A percentile compares a stretch with the other conserved stretches of the same genome.
These are phyloP conservation scores for Xylariaceae sp. DNA, from an alignment of 2,329 filamentous ascomycete species.

Conservation along the genomic window DNA sequence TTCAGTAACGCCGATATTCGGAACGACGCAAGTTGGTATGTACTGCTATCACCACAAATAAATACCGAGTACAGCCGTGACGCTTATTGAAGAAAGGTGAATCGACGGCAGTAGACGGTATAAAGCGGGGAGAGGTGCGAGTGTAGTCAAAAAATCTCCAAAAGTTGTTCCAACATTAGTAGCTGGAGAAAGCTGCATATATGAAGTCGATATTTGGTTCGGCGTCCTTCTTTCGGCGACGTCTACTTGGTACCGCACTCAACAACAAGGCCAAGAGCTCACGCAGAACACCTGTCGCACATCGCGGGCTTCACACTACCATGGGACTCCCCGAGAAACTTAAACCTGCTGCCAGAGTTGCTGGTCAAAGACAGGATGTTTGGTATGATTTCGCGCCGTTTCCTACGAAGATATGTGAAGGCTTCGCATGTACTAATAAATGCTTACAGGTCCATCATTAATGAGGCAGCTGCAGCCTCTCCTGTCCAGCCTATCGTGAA, in stretches of 20 bases:
- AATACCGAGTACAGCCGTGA: too few species aligned
- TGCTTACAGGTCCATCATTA: conserved; percentile 56
- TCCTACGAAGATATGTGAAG: not conserved
- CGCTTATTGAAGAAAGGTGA: too few species aligned
- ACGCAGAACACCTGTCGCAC: not conserved
- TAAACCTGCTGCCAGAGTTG: conserved; percentile 48
- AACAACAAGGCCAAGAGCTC: not conserved
- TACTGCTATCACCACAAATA: too few species aligned
- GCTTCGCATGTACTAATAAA: conserved; percentile 10
- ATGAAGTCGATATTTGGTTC: not conserved
- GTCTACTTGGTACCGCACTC: conserved; percentile 2
- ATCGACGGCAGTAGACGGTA: too few species aligned
- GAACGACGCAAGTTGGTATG: too few species aligned
- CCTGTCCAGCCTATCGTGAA: conserved; percentile 63
- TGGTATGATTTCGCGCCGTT: conserved; percentile 37
- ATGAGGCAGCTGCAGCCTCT: conserved; percentile 60
- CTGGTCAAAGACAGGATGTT: conserved; percentile 49
- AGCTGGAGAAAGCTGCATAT: too few species aligned
- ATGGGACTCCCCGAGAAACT: conserved; percentile 45
- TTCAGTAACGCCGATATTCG: too few species aligned
- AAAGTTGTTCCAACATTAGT: too few species aligned
- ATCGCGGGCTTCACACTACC: conserved; percentile 27
- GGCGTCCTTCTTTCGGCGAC: conserved; percentile 3
- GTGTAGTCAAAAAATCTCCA: too few species aligned
- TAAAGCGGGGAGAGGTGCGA: too few species aligned